A percentile compares a stretch with the other conserved stretches of the same genome.
These are phyloP conservation scores for Amanita exitialis DNA, from an alignment of 768 basidiomycete genomes.

Conservation along the genomic window DNA sequence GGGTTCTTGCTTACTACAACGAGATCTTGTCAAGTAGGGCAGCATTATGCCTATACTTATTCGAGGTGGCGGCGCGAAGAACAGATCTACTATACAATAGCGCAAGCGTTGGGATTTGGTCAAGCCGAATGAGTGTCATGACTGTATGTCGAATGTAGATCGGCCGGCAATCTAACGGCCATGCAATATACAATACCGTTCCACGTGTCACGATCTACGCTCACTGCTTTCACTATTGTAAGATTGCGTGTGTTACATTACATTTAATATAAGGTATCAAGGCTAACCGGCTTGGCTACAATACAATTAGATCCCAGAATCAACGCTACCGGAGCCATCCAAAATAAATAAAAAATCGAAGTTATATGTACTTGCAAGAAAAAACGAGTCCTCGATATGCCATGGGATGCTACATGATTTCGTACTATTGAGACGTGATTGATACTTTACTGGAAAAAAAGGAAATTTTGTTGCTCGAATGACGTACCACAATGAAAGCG, in stretches of 20 bases:
- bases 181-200: too few species aligned
- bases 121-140: slow-evolving; percentile 17
- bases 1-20: slow-evolving; percentile 43
- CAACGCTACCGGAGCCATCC: background rate
- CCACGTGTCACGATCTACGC: too few species aligned
- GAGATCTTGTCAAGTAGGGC: slow-evolving; percentile 47
- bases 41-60: slow-evolving; percentile 24
- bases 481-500: background rate
- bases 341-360: background rate
- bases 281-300: background rate
- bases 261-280: slow-evolving; percentile 5
- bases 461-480: too few species aligned
- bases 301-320: background rate
- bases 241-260: background rate
- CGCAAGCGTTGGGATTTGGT: slow-evolving; percentile 45
- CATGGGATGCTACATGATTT: background rate
- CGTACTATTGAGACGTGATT: too few species aligned
- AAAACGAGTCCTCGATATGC: background rate
- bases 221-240: too few species aligned
- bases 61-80: slow-evolving; percentile 23
- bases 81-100: slow-evolving; percentile 36
- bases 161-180: background rate
- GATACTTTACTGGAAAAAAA: background rate
- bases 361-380: background rate
- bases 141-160: background rate